Evolutionary conservation across 305 asterid genomes (phyloP), one percentile per base, ranked within the genome.

Genomic region (Solanum aculeatissimum): DNA sequence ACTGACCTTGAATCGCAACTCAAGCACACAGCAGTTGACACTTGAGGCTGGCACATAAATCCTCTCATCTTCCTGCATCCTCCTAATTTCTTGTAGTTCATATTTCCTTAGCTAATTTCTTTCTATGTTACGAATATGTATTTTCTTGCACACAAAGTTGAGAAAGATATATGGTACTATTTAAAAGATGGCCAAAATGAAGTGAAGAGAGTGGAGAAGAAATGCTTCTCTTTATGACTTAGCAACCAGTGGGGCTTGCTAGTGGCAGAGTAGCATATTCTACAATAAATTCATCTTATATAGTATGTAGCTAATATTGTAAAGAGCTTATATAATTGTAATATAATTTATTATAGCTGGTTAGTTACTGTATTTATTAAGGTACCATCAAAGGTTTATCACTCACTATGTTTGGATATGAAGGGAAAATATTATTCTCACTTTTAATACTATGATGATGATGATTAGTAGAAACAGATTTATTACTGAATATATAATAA

Each of bases 1-100:
- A 87, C 92, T 16, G 93, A 85, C 38, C 85, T 84, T 23, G 58
- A 81, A 40, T 91, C 93, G 78, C 87, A 89, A 57, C 89, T 63
- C 94, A 88, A 88, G 92, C 96, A 92, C 81, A 90, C 91, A 45
- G 93, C 91, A 40, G 94, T 92, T 4, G 94, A 87, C 47, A 90
- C 83, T 16, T 89, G 82, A 43, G 93, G 85, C 12, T 88, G 92
- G 91, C 97, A 94, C 92, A 88, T 90, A 85, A 94, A 90, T 1
- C 94, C 94, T 90, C 88, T 93, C 94, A 89, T 87, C 85, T 87
- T 92, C 86, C 92, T 93, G 85, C 80, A 80, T 81, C 80, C 84
- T 91, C 90, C 85, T 58, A 55, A 15, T 58, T 58, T 63, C 42
- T 43, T 45, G 84, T 58, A 14, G 57, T 55, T 80, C 84, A 58